Base-by-base conservation (phyloP, 495 filamentous ascomycete species). In the Hypomontagnella submonticulosa region DNA sequence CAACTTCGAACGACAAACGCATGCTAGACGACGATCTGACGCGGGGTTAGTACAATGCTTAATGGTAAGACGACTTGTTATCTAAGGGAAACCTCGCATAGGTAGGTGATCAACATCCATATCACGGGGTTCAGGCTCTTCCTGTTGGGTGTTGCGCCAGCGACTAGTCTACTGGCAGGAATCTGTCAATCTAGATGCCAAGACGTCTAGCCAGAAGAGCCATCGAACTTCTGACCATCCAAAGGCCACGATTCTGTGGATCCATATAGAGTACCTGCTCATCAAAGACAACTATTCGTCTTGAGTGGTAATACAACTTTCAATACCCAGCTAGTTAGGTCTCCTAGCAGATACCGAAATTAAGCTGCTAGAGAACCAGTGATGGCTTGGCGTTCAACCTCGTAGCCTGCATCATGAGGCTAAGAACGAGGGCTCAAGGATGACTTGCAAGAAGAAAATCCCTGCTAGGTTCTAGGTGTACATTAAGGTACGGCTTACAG, bases 121-220 rank as follows among this genome's bases (percentile, higher is more conserved):
- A 19, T 30, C 50, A 32, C 61, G 55, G 38, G 52, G 46, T 53
- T 40, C 46, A 56, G 44, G 50, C 51, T 52, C 19, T n/a, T 34
- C 53, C 50, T 57, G 37, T 53, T 5, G 32, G 50, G 51, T 43
- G 37, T 62, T 33, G 50, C 27, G 49, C 32, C 30, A 57, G 51
- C 16, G 16, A 52, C 42, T 61, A n/a, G n/a, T n/a, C n/a, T n/a
- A 64, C 55, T 34, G 23, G 58, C 13, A 57, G 50, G 32, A 56
- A 54, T 30, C 10, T 57, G 57, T 56, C 27, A 64, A 64, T 56
- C 49, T 60, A 64, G 55, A 64, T 64, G 66, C 65, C 59, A 68
- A 68, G 65, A 46, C 16, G 53, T 20, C 53, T 56, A 58, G 48
- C 59, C 48, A 48, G 40, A 19, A 48, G 41, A 63, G 36, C 34